Conservation (phyloP, 805 yeast species). For the Kodamaea hsintzibuensis region DNA sequence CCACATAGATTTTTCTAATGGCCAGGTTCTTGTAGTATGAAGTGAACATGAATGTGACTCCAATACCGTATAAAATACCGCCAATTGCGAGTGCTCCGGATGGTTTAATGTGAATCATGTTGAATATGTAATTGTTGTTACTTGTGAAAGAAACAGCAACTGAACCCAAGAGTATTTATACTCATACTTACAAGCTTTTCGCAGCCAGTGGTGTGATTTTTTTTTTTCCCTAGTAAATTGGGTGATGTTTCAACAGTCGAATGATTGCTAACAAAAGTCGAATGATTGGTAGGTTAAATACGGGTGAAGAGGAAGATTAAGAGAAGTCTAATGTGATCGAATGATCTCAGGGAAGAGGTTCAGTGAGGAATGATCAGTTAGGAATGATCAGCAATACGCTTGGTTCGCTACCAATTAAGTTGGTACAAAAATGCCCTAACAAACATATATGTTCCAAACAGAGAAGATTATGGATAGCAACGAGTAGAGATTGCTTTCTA, state of each 20-base stretch:
- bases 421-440: too few species aligned
- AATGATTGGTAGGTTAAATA: not conserved
- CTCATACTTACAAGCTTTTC: not conserved
- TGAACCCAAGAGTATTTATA: not conserved
- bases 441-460: too few species aligned
- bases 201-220: constrained; percentile 12
- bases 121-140: not conserved
- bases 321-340: too few species aligned
- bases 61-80: constrained; percentile 32
- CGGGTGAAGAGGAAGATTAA: not conserved
- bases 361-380: too few species aligned
- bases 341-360: too few species aligned
- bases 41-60: constrained; percentile 33
- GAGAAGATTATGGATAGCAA: too few species aligned
- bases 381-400: too few species aligned
- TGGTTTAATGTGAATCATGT: not conserved
- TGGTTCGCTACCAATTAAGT: too few species aligned
- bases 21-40: constrained; percentile 32
- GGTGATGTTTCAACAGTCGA: not conserved
- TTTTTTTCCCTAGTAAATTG: not conserved
- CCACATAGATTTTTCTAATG: constrained; percentile 30
- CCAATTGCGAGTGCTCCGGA: constrained; percentile 30
- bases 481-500: too few species aligned
- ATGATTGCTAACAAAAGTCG: not conserved
- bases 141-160: not conserved